Evolutionary conservation across 139 green algal genomes (phyloP), one percentile per base, ranked within the genome.

Genomic region (Chara braunii): DNA sequence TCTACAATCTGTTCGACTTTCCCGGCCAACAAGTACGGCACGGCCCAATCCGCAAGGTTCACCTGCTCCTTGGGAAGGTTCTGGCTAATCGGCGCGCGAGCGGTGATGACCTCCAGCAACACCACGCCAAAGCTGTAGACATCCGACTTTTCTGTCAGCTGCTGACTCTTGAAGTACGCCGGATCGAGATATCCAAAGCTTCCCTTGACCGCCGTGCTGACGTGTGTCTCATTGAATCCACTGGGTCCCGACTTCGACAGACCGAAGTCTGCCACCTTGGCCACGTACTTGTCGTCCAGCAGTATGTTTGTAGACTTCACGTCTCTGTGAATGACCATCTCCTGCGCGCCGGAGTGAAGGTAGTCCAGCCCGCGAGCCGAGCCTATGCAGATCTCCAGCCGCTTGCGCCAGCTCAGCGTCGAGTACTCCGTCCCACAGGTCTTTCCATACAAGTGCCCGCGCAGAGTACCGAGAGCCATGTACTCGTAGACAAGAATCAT

Each of bases 251-350:
- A 44, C 43, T 69, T 69, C 3, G 61, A 31, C 24, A 69, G 60
- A 1, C 60, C 60, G 28, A 69, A 69, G 51, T 69, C 60, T 11
- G 60, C 60, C 29, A 69, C 12, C 43, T 67, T 68, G 5, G 60
- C n/a, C n/a, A n/a, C n/a, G n/a, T n/a, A n/a, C n/a, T n/a, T n/a
- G n/a, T n/a, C n/a, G n/a, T n/a, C n/a, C n/a, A n/a, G n/a, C n/a
- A n/a, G n/a, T 30, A 69, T 69, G 43, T 69, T 69, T 8, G 60
- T 50, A 3, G 60, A 69, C 51, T 72, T 72, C 29, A 72, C 62
- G 26, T 72, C 62, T 6, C 62, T 51, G 30, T 72, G 62, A 43
- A 72, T 72, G 48, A 72, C 64, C 34, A 26, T n/a, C 6, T 67
- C 28, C 29, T 26, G 29, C 8, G 52, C 62, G 5, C 51, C 51